Conservation (phyloP, 495 filamentous ascomycete genomes). For the Massariosphaeria phaeospora region DNA sequence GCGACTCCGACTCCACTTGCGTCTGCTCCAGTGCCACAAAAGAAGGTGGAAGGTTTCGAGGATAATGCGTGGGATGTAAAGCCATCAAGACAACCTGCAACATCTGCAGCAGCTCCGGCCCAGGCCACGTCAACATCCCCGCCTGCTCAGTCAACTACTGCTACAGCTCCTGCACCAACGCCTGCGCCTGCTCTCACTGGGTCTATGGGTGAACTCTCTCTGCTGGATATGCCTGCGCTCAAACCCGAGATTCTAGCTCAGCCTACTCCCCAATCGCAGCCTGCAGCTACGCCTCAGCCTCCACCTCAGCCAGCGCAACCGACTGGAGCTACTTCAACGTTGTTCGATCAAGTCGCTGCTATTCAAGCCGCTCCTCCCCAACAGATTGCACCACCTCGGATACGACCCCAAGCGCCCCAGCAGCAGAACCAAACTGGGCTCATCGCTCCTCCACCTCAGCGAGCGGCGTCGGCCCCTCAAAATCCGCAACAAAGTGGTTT, state of each 20-base stretch:
- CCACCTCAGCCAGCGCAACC: conserved; percentile 33
- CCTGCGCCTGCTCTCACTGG: conserved; percentile 22
- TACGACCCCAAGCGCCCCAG: conserved; percentile 69
- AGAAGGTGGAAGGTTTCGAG: conserved; percentile 66
- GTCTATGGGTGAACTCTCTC: conserved; percentile 16
- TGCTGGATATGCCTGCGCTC: conserved; percentile 24
- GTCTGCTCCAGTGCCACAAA: conserved; percentile 45
- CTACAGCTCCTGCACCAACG: conserved; percentile 35
- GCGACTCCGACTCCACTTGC: conserved; percentile 48
- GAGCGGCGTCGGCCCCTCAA: conserved; percentile 85
- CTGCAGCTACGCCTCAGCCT: conserved; percentile 41
- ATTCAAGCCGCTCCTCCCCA: conserved; percentile 42
- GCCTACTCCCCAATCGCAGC: conserved; percentile 4
- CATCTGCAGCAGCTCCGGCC: conserved; percentile 36
- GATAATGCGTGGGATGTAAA: conserved; percentile 98
- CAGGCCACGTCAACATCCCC: conserved; percentile 56
- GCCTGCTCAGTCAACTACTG: conserved; percentile 69
- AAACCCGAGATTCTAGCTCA: conserved; percentile 17
- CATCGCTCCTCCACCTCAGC: conserved; percentile 74
- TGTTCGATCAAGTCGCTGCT: conserved; percentile 33
- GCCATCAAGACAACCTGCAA: conserved; percentile 62
- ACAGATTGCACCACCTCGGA: conserved; percentile 50
- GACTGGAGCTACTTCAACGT: conserved; percentile 20
- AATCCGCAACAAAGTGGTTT: conserved; percentile 72
- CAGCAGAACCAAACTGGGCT: conserved; percentile 58